Percentiles rank a stretch among this genome's conserved stretches.
Conservation (phyloP, 352 stramenopile genomes). For the Globisporangium paddicum region DNA sequence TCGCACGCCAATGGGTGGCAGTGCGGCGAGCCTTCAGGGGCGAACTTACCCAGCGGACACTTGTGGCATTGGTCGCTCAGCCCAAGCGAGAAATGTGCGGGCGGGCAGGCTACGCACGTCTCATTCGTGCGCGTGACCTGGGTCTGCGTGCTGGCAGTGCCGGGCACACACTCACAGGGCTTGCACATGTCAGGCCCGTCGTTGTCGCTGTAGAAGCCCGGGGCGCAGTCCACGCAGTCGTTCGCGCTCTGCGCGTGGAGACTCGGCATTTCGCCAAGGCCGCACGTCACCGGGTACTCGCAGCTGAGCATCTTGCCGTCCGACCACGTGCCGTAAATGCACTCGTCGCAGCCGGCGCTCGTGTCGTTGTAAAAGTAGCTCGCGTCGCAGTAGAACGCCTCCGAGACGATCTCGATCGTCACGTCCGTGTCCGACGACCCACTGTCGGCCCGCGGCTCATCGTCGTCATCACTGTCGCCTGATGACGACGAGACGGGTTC, state of each 20-base stretch:
- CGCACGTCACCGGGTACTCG: conserved; percentile 30
- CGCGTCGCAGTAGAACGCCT: conserved; percentile 22
- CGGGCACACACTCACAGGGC: conserved; percentile 22
- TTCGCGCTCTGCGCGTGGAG: conserved; percentile 21
- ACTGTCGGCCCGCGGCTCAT: neutral
- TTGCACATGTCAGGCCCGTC: conserved; percentile 38
- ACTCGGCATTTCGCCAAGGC: conserved; percentile 18
- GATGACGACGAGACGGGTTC: neutral
- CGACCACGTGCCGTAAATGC: conserved; percentile 40
- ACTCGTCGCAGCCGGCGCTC: conserved; percentile 22
- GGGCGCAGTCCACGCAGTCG: conserved; percentile 26
- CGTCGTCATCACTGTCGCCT: neutral
- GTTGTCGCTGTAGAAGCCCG: conserved; percentile 34
- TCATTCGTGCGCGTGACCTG: conserved; percentile 8
- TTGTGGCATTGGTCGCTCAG: conserved; percentile 36
- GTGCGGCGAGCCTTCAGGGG: conserved; percentile 15
- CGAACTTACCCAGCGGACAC: conserved; percentile 27
- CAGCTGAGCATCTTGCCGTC: conserved; percentile 35
- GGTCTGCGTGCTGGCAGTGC: conserved; percentile 16
- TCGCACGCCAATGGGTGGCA: conserved; percentile 29
- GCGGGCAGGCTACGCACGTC: conserved; percentile 20
- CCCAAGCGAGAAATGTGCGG: conserved; percentile 21
- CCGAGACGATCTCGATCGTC: conserved; percentile 7
- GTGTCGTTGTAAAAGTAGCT: conserved; percentile 37
- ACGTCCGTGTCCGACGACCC: conserved; percentile 2